These are phyloP conservation scores for Phtheirospermum japonicum DNA, from an alignment of 257 asterid species.

Conservation along the genomic window DNA sequence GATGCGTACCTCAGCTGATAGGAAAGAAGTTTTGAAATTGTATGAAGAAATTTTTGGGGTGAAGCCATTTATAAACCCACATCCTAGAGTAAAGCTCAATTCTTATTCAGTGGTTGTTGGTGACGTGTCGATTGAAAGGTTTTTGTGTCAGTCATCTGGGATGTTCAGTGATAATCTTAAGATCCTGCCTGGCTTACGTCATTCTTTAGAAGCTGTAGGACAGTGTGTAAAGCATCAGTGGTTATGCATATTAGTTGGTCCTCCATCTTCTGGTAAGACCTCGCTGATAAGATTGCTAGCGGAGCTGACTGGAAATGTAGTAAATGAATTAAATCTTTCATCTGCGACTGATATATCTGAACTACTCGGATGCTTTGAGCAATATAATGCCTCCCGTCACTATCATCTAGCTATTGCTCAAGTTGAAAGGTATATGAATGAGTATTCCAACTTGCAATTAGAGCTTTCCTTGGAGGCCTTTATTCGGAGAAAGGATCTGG, in stretches of 20 bases:
- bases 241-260: slow-evolving; percentile 95
- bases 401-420: slow-evolving; percentile 57
- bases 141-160: slow-evolving; percentile 45
- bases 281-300: slow-evolving; percentile 75
- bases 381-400: slow-evolving; percentile 74
- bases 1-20: slow-evolving; percentile 85
- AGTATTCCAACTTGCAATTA: slow-evolving; percentile 62
- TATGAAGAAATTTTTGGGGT: slow-evolving; percentile 62
- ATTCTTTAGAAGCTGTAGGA: slow-evolving; percentile 66
- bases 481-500: slow-evolving; percentile 44
- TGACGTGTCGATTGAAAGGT: slow-evolving; percentile 55
- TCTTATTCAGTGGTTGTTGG: slow-evolving; percentile 55
- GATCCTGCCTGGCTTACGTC: slow-evolving; percentile 66
- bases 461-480: slow-evolving; percentile 50
- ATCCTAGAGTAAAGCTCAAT: slow-evolving; percentile 68
- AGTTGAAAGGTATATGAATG: slow-evolving; percentile 70
- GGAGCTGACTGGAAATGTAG: slow-evolving; percentile 78
- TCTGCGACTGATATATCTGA: slow-evolving; percentile 95
- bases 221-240: slow-evolving; percentile 80
- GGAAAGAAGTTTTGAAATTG: slow-evolving; percentile 64
- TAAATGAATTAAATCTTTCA: slow-evolving; percentile 87
- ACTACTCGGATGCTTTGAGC: slow-evolving; percentile 97
- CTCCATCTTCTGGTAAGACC: slow-evolving; percentile 89
- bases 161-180: slow-evolving; percentile 48
- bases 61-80: slow-evolving; percentile 56